Conservation (phyloP, 306 rosid species). For the Fagus sylvatica region DNA sequence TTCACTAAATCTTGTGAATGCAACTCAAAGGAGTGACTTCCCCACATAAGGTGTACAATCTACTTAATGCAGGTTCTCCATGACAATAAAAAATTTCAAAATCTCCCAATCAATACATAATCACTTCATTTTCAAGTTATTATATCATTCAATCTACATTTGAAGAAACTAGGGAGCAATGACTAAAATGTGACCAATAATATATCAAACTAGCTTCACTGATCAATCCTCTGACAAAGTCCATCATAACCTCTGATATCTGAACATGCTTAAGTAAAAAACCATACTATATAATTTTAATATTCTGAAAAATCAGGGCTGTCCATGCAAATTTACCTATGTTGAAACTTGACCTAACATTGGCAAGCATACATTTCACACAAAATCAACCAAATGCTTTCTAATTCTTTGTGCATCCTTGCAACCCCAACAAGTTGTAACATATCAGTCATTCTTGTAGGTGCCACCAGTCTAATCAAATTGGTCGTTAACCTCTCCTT, state of each 20-base stretch:
- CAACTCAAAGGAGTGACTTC: neutral
- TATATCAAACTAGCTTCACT: neutral
- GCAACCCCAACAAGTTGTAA: neutral
- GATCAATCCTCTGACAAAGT: too few relatives aligned
- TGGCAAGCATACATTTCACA: neutral
- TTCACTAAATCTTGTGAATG: neutral
- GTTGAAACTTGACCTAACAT: neutral
- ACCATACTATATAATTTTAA: too few relatives aligned
- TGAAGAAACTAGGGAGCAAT: neutral
- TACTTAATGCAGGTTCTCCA: neutral
- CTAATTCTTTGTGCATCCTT: neutral
- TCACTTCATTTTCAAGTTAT: neutral
- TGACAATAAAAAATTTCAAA: neutral
- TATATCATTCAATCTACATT: neutral
- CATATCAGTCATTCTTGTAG: neutral
- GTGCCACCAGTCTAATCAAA: neutral
- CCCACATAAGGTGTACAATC: neutral
- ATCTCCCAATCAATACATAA: neutral
- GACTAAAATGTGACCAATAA: neutral
- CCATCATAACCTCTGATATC: too few relatives aligned
- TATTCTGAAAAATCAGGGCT: too few relatives aligned
- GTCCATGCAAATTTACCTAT: too few relatives aligned
- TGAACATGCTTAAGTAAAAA: too few relatives aligned
- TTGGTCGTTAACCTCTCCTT: neutral
- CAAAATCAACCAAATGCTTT: neutral